phyloP scores from a whole-genome alignment of 352 stramenopile species.

The Halophytophthora polymorphica region DNA sequence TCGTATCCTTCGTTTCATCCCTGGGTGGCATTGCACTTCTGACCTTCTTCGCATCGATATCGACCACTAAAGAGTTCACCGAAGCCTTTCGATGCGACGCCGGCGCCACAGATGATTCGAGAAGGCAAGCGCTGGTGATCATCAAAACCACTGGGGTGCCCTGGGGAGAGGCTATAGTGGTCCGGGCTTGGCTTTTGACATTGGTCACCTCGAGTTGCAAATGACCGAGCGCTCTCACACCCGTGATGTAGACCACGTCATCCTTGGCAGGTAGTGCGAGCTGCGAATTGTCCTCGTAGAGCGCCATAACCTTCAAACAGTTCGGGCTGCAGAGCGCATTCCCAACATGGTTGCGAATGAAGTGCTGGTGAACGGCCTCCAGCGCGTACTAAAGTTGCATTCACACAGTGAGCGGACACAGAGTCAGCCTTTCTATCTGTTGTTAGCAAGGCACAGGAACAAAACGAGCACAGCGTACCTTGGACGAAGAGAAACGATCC shows the following conservation, averaged over 20 bases:
- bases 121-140: slow-evolving; percentile 26
- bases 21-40: not conserved
- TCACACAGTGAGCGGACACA: not conserved
- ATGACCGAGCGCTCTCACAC: slow-evolving; percentile 23
- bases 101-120: slow-evolving; percentile 1
- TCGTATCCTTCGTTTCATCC: not conserved
- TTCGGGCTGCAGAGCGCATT: slow-evolving; percentile 27
- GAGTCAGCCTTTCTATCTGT: not conserved
- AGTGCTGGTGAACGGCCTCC: slow-evolving; percentile 56
- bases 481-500: slow-evolving; percentile 37
- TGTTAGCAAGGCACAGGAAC: not conserved
- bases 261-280: slow-evolving; percentile 10
- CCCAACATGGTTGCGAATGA: slow-evolving; percentile 43
- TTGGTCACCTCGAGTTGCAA: slow-evolving; percentile 28
- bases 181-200: slow-evolving; percentile 4
- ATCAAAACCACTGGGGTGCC: slow-evolving; percentile 33
- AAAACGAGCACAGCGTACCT: slow-evolving; percentile 18
- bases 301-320: slow-evolving; percentile 34
- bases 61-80: not conserved
- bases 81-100: not conserved
- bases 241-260: slow-evolving; percentile 26
- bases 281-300: slow-evolving; percentile 36
- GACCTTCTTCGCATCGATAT: not conserved
- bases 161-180: slow-evolving; percentile 8
- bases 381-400: slow-evolving; percentile 29